These are phyloP conservation scores for Fagopyrum homotropicum DNA, from an alignment of 148 eudicot genomes.

Conservation along the genomic window DNA sequence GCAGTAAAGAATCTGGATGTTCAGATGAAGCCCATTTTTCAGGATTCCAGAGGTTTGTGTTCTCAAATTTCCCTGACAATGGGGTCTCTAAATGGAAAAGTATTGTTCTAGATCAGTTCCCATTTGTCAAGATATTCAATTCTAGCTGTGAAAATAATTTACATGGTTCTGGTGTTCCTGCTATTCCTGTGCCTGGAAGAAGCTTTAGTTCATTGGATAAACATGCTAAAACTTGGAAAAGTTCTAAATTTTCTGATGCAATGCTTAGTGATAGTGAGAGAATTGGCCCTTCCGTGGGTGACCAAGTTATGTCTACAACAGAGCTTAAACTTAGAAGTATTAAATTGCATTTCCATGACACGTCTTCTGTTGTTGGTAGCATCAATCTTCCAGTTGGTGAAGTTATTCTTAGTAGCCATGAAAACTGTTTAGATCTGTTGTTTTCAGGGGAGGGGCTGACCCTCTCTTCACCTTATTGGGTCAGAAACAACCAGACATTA, in stretches of 20 bases:
- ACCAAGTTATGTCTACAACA: constrained; percentile 19
- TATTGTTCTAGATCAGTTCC: constrained; percentile 46
- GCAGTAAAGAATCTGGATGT: constrained; percentile 20
- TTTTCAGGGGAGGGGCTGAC: constrained; percentile 55
- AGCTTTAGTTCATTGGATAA: constrained; percentile 22
- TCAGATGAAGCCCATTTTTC: constrained; percentile 22
- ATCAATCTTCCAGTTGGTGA: constrained; percentile 51
- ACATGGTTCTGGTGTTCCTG: constrained; percentile 26
- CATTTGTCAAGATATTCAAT: constrained; percentile 47
- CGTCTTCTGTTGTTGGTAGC: constrained; percentile 51
- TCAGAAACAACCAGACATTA: constrained; percentile 32
- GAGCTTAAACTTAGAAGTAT: constrained; percentile 38
- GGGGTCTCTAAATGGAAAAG: constrained; percentile 39
- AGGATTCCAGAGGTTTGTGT: constrained; percentile 42
- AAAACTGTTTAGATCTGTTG: constrained; percentile 51
- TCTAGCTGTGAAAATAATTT: constrained; percentile 29
- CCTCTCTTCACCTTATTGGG: constrained; percentile 62
- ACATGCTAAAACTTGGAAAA: constrained; percentile 21
- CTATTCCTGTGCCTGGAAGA: constrained; percentile 42
- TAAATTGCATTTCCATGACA: constrained; percentile 75
- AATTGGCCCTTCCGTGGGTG: constrained; percentile 18
- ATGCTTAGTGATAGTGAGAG: constrained; percentile 13
- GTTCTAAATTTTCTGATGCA: constrained; percentile 15
- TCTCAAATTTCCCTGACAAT: constrained; percentile 42
- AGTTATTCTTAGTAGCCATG: constrained; percentile 30